Percentiles rank a stretch among this genome's conserved stretches.
Conservation (phyloP, 768 basidiomycete genomes). For the Suillus fuscotomentosus region DNA sequence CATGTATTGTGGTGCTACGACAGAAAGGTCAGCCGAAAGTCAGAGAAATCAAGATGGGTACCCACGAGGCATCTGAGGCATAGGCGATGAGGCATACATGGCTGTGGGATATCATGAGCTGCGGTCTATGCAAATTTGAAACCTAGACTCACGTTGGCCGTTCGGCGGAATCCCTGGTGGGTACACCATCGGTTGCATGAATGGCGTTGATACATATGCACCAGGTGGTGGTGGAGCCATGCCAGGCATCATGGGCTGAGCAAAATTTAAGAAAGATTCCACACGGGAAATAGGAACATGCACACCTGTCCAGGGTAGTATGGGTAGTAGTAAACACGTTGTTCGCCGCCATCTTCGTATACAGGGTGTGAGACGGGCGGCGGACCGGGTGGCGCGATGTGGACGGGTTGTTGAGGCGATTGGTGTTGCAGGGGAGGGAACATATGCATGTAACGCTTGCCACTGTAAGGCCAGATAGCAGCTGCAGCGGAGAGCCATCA, state of each 20-base stretch:
- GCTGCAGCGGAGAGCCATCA: constrained; percentile 38
- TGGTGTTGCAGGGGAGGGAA: constrained; percentile 65
- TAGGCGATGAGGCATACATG: constrained; percentile 79
- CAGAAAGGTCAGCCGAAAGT: constrained; percentile 8
- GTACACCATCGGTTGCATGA: constrained; percentile 85
- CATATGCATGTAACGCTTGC: constrained; percentile 80
- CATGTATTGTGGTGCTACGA: constrained; percentile 74
- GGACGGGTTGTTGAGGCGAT: constrained; percentile 63
- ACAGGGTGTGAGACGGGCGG: constrained; percentile 71
- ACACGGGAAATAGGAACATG: background rate
- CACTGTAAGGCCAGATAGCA: constrained; percentile 83
- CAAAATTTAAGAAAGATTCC: constrained; percentile 7
- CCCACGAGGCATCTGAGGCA: constrained; percentile 89
- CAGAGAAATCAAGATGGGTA: constrained; percentile 14
- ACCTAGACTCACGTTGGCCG: constrained; percentile 42
- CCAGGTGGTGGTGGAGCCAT: constrained; percentile 82
- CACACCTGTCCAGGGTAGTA: constrained; percentile 78
- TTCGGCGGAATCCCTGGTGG: constrained; percentile 78
- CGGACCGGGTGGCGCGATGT: constrained; percentile 65
- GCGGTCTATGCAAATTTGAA: background rate
- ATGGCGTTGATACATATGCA: constrained; percentile 75
- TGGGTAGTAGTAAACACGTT: constrained; percentile 76
- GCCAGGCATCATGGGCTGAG: constrained; percentile 80
- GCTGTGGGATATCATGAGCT: constrained; percentile 36
- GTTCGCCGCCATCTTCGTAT: constrained; percentile 76